Evolutionary conservation across 2,329 filamentous ascomycete genomes (phyloP), one percentile per base, ranked within the genome.

Genomic region (Rhynchosporium agropyri): DNA sequence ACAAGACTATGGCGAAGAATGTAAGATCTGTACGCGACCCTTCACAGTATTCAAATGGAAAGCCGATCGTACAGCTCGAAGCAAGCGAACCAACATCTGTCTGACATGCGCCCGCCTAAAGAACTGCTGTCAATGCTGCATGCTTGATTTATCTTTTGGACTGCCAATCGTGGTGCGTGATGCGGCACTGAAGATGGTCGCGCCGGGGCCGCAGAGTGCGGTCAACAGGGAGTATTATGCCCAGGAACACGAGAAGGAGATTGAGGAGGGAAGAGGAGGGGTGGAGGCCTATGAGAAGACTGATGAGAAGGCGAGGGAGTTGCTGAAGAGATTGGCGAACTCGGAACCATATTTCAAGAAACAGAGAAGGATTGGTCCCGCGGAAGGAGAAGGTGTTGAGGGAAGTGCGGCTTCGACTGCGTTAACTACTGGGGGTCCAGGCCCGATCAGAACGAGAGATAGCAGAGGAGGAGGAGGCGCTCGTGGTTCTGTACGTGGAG

Each of bases 61-160:
- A 72, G 88, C 91, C 67, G 93, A 96, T 76, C 91, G 95, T 63
- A 95, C 93, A 2, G 87, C 92, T 31, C 90, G 93, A 66, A 93
- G 94, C 76, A 97, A 96, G 79, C 89, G 91, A 69, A 98, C 94
- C 60, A 96, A 91, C 72, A 96, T 98, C 72, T 99, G 95, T 77
- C 83, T 99, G 29, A 99, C 95, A 46, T 99, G 95, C 80, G 94
- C 95, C 28, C 90, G 95, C 50, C 83, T 98, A 69, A 99, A 99
- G 79, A 99, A 99, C 80, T 98, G 95, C 80, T 99, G 95, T 74
- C 95, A 99, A 80, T 94, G 89, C 79, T 99, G 95, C 81, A 98
- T 98, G 92, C 88, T 99, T 59, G 95, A 99, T 82, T 80, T 99
- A 64, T 94, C 91, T 12, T 99, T 98, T 74, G 96, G 95, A 29